Evolutionary conservation across 768 basidiomycete genomes (phyloP).

Genomic region (Lactifluus rugatus): DNA sequence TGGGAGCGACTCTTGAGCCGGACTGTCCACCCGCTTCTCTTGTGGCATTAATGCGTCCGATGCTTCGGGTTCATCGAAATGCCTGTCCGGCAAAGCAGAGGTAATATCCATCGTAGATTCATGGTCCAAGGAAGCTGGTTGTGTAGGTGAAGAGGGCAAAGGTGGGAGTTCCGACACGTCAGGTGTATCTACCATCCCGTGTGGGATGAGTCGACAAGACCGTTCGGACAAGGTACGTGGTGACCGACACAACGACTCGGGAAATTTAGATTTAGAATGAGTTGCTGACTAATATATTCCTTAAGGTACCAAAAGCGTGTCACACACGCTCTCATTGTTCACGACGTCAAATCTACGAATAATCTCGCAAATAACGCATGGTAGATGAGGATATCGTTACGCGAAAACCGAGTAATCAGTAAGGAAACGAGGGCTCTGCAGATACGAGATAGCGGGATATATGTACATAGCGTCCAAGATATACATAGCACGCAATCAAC

Average conservation of each 20-base stretch:
- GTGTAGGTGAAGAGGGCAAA: background rate
- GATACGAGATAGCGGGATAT: conserved; percentile 11
- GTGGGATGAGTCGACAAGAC: background rate
- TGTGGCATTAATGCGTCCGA: background rate
- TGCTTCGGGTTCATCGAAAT: background rate
- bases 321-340: too few species aligned
- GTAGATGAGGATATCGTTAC: conserved; percentile 4
- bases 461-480: conserved; percentile 17
- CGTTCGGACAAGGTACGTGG: background rate
- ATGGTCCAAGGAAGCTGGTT: background rate
- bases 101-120: background rate
- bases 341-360: background rate
- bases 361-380: background rate
- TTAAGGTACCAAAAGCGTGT: too few species aligned
- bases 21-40: background rate
- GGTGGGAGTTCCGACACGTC: background rate
- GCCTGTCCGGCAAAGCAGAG: background rate
- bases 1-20: background rate
- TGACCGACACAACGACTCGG: background rate
- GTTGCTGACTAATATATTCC: too few species aligned
- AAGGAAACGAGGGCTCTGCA: conserved; percentile 1
- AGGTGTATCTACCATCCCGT: conserved; percentile 1
- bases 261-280: background rate
- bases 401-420: conserved; percentile 2
- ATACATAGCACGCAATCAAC: conserved; percentile 10